These are phyloP conservation scores for Lasiodiplodia hormozganensis DNA, from an alignment of 2,329 filamentous ascomycete species.

Conservation along the genomic window DNA sequence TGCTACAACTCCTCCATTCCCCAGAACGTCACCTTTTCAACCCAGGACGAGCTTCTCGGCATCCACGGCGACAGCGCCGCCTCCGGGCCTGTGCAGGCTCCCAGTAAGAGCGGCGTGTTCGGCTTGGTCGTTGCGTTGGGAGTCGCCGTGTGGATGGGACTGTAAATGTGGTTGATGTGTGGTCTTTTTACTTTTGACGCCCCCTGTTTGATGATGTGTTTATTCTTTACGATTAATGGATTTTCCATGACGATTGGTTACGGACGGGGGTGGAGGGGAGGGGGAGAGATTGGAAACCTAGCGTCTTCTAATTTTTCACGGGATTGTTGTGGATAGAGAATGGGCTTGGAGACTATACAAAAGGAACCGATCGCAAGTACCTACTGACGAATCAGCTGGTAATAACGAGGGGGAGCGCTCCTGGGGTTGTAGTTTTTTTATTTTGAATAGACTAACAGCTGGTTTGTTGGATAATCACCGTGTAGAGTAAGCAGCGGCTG, in stretches of 20 bases:
- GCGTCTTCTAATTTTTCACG: not conserved
- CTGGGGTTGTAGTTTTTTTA: too few species aligned
- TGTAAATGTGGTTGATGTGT: slow-evolving; percentile 33
- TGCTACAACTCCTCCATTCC: slow-evolving; percentile 70
- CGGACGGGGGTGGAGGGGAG: not conserved
- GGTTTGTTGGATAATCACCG: too few species aligned
- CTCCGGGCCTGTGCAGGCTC: slow-evolving; percentile 33
- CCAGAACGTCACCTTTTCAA: slow-evolving; percentile 74
- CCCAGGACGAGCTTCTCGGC: slow-evolving; percentile 45
- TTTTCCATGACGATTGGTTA: not conserved
- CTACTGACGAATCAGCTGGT: too few species aligned
- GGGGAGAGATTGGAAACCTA: not conserved
- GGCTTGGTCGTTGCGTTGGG: slow-evolving; percentile 44
- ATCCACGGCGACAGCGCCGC: slow-evolving; percentile 38
- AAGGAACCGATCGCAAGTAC: too few species aligned
- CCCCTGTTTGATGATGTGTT: not conserved
- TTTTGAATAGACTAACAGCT: too few species aligned
- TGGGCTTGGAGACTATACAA: not conserved
- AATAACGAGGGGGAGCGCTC: too few species aligned
- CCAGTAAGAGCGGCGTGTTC: slow-evolving; percentile 40
- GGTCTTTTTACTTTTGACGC: not conserved
- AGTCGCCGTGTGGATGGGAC: slow-evolving; percentile 37
- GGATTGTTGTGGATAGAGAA: not conserved
- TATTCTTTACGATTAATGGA: not conserved
- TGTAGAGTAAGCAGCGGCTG: too few species aligned